phyloP scores from a whole-genome alignment of 495 filamentous ascomycete genomes.

The Talaromyces borbonicus region DNA sequence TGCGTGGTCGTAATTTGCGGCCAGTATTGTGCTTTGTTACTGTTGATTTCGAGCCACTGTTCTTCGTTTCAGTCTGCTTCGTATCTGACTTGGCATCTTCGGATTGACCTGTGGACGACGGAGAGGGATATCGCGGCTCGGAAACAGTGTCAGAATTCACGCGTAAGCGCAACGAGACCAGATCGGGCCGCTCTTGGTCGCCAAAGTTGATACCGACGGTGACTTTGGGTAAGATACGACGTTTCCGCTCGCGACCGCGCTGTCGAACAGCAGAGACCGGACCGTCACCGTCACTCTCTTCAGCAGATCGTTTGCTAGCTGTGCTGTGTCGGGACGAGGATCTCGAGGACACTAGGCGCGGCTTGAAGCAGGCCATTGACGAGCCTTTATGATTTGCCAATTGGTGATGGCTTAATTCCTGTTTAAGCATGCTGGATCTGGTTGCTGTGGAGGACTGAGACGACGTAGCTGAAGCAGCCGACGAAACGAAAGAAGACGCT shows the following conservation, averaged over 20 bases:
- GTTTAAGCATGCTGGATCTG: conserved; percentile 3
- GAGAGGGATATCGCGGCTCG: conserved; percentile 6
- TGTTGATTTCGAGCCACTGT: background rate
- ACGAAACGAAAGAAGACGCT: conserved; percentile 19
- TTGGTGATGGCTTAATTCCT: conserved; percentile 11
- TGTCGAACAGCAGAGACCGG: conserved; percentile 23
- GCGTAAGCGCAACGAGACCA: conserved; percentile 35
- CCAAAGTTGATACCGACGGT: conserved; percentile 39
- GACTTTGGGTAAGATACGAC: conserved; percentile 32
- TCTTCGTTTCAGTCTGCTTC: background rate
- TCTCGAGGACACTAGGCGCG: conserved; percentile 27
- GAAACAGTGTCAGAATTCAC: conserved; percentile 21
- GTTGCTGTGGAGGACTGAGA: conserved; percentile 1
- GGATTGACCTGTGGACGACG: background rate
- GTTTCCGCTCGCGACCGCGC: conserved; percentile 24
- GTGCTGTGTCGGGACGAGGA: conserved; percentile 38
- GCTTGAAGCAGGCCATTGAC: conserved; percentile 24
- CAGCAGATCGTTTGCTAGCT: conserved; percentile 40
- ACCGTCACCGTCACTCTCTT: conserved; percentile 32
- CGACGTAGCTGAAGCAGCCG: conserved; percentile 6
- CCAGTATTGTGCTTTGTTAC: background rate
- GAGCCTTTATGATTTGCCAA: background rate
- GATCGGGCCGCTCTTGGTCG: conserved; percentile 31
- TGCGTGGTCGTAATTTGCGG: conserved; percentile 6
- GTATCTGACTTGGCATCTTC: background rate